Conservation (phyloP, 371 early-diverging fungal genomes). For the Umbelopsis sp. region DNA sequence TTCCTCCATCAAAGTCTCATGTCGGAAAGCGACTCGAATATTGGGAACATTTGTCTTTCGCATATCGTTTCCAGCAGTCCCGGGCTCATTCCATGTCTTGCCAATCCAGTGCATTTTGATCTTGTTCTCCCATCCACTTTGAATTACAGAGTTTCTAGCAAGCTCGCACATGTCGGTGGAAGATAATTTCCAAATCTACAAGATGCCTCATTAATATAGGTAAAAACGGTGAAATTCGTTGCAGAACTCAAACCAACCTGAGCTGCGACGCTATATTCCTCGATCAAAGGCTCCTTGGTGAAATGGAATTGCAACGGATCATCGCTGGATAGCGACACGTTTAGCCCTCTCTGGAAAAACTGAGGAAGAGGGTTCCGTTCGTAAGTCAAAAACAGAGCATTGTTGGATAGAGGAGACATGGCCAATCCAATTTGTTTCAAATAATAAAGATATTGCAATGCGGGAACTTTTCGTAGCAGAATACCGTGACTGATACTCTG, state of each 20-base stretch:
- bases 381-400: slow-evolving; percentile 95
- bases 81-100: slow-evolving; percentile 72
- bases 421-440: slow-evolving; percentile 96
- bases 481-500: slow-evolving; percentile 97
- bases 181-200: slow-evolving; percentile 94
- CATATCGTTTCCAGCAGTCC: slow-evolving; percentile 89
- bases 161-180: slow-evolving; percentile 98
- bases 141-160: slow-evolving; percentile 93
- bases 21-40: slow-evolving; percentile 87
- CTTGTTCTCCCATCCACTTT: slow-evolving; percentile 91
- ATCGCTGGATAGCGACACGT: slow-evolving; percentile 96
- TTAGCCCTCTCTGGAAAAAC: slow-evolving; percentile 96
- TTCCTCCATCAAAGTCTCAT: slow-evolving; percentile 89
- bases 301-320: slow-evolving; percentile 99
- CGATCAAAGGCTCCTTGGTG: slow-evolving; percentile 98
- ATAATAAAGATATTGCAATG: slow-evolving; percentile 96
- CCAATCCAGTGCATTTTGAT: slow-evolving; percentile 97
- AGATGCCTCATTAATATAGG: background rate
- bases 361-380: slow-evolving; percentile 95
- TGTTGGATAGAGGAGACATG: slow-evolving; percentile 99
- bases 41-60: slow-evolving; percentile 96
- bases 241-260: slow-evolving; percentile 55
- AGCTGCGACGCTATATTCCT: slow-evolving; percentile 98
- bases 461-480: slow-evolving; percentile 95
- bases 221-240: background rate